A percentile compares a stretch with the other conserved stretches of the same genome.
phyloP scores from a whole-genome alignment of 2,329 filamentous ascomycete genomes.

The Aspergillus ochraceus region DNA sequence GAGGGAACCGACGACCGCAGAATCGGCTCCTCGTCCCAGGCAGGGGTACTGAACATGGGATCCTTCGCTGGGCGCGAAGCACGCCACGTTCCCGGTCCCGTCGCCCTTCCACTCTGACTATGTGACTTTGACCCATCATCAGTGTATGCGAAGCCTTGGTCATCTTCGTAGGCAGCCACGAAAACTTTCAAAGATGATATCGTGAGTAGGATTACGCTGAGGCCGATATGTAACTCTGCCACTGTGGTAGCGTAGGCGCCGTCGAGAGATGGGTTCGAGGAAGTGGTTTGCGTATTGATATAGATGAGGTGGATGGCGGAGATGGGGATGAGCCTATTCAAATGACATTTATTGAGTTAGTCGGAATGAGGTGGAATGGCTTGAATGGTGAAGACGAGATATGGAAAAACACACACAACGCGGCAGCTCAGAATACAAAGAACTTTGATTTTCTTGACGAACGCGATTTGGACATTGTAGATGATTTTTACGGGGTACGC shows the following conservation, averaged over 20 bases:
- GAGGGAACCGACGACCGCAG: neutral
- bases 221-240: constrained; percentile 44
- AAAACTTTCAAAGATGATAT: constrained; percentile 49
- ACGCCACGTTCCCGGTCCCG: neutral
- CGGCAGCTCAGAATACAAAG: constrained; percentile 45
- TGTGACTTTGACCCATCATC: constrained; percentile 15
- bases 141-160: constrained; percentile 25
- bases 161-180: constrained; percentile 36
- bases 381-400: too few relatives aligned
- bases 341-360: neutral
- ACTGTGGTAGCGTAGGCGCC: constrained; percentile 37
- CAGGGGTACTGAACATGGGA: neutral
- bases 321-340: constrained; percentile 41
- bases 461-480: constrained; percentile 38
- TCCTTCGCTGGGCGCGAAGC: neutral
- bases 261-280: constrained; percentile 38
- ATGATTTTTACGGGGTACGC: constrained; percentile 40
- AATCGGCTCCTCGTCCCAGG: neutral
- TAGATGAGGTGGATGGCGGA: constrained; percentile 41
- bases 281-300: constrained; percentile 29
- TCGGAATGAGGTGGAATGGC: too few relatives aligned
- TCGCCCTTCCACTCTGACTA: neutral
- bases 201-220: constrained; percentile 44
- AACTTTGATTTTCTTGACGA: constrained; percentile 41
- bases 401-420: constrained; percentile 33